Evolutionary conservation across 306 rosid species (phyloP), one percentile per base, ranked within the genome.

Genomic region (Vachellia pachyceras): DNA sequence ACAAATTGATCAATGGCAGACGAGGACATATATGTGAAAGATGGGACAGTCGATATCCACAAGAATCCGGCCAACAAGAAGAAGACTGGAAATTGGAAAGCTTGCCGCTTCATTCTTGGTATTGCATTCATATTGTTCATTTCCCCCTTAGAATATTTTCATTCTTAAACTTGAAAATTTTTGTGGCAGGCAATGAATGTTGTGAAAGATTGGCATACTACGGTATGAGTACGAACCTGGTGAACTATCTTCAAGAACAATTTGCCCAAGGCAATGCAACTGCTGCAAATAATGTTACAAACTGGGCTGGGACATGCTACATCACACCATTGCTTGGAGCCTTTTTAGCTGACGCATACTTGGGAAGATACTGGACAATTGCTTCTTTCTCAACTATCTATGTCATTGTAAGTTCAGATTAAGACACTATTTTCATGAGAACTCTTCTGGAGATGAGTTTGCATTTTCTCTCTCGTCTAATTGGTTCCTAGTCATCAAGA

Each of bases 291-390:
- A 89, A 66, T 79, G 94, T 91, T 36, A 91, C 92, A 25, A 93
- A 88, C n/a, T 89, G 95, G 97, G 85, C 96, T 0, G 98, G 97
- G 73, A 92, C 98, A 23, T 92, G 98, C 84, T 94, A 91, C 69
- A 10, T 85, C 77, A 94, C 98, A 9, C 98, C 98, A 10, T 82
- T 94, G 85, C 78, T 92, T 58, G 98, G 98, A 78, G 98, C 98
- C 66, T 94, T 94, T 89, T 76, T 94, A 8, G 97, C 98, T 77
- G 98, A 94, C 86, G 87, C 98, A 23, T 94, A 94, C 87, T 57
- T 92, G 63, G 98, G 97, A 89, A 94, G 98, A 92, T 94, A 87
- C 88, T 92, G 97, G 97, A 92, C 98, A 15, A 94, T 94, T 86
- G 93, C 97, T 46, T 80, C 71, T 80, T 94, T 94, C 83, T 88